phyloP scores from a whole-genome alignment of 148 eudicot species.

The Diospyros lotus region DNA sequence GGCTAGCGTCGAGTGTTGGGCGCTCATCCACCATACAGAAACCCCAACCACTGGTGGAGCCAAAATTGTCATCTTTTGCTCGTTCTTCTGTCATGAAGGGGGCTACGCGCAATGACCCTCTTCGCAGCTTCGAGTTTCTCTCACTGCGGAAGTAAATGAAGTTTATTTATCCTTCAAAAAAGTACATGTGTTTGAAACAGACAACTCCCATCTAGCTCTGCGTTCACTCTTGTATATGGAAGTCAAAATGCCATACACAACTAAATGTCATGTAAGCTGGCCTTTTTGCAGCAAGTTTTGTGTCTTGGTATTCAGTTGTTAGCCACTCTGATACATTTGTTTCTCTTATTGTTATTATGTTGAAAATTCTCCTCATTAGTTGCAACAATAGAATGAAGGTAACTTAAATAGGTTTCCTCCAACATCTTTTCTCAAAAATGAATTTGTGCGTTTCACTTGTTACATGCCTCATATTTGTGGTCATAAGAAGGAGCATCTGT shows the following conservation, averaged over 20 bases:
- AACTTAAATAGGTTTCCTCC: too few relatives aligned
- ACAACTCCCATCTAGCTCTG: not conserved
- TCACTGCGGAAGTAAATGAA: conserved; percentile 60
- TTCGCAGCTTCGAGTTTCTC: conserved; percentile 88
- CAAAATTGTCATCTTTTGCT: conserved; percentile 46
- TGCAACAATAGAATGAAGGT: not conserved
- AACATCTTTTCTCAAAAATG: too few relatives aligned
- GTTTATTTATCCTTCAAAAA: not conserved
- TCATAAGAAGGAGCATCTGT: too few relatives aligned
- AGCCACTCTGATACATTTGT: conserved; percentile 2
- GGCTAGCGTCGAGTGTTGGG: conserved; percentile 41
- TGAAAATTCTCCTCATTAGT: not conserved
- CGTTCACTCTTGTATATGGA: conserved; percentile 13
- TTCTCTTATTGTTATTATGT: conserved; percentile 18
- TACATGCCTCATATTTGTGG: too few relatives aligned
- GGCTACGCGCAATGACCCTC: conserved; percentile 55
- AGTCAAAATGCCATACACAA: not conserved
- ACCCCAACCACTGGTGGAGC: conserved; percentile 40
- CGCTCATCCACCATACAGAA: conserved; percentile 49
- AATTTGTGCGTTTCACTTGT: too few relatives aligned
- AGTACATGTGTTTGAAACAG: not conserved
- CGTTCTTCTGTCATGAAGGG: conserved; percentile 53
- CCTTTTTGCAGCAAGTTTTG: not conserved
- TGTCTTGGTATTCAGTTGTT: not conserved
- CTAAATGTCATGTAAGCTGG: not conserved